Percentiles rank a stretch among this genome's conserved stretches.
Conservation (phyloP, 1,139 yeast genomes). For the Debaryomyces sp. region DNA sequence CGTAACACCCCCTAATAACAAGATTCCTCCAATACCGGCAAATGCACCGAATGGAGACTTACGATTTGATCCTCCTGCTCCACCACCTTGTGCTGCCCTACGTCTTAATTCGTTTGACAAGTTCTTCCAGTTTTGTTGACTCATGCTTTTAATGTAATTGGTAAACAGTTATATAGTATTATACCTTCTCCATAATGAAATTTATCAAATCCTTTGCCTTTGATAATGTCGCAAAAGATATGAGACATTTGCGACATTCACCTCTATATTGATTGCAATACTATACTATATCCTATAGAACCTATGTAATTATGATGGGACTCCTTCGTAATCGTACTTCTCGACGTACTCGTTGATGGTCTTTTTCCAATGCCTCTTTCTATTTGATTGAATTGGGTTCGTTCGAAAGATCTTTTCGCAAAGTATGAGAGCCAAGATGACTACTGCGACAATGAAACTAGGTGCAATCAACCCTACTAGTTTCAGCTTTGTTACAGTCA, state of each 20-base stretch:
- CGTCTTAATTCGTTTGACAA: conserved; percentile 68
- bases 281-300: neutral
- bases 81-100: conserved; percentile 57
- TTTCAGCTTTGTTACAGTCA: conserved; percentile 53
- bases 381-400: conserved; percentile 44
- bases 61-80: conserved; percentile 47
- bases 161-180: neutral
- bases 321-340: conserved; percentile 47
- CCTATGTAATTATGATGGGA: conserved; percentile 32
- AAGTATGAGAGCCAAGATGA: conserved; percentile 48
- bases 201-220: conserved; percentile 6
- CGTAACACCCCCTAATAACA: conserved; percentile 74
- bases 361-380: conserved; percentile 45
- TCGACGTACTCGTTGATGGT: conserved; percentile 38
- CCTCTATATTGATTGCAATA: neutral
- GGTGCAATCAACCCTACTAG: conserved; percentile 71
- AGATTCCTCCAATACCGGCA: conserved; percentile 79
- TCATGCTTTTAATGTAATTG: conserved; percentile 28
- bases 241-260: conserved; percentile 5
- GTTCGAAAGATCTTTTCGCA: conserved; percentile 35
- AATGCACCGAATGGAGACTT: conserved; percentile 57
- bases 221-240: conserved; percentile 9
- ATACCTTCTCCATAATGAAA: neutral
- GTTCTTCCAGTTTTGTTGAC: conserved; percentile 66
- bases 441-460: conserved; percentile 57